Conservation (phyloP, 2,329 filamentous ascomycete genomes). For the Neopestalotiopsis sp. region DNA sequence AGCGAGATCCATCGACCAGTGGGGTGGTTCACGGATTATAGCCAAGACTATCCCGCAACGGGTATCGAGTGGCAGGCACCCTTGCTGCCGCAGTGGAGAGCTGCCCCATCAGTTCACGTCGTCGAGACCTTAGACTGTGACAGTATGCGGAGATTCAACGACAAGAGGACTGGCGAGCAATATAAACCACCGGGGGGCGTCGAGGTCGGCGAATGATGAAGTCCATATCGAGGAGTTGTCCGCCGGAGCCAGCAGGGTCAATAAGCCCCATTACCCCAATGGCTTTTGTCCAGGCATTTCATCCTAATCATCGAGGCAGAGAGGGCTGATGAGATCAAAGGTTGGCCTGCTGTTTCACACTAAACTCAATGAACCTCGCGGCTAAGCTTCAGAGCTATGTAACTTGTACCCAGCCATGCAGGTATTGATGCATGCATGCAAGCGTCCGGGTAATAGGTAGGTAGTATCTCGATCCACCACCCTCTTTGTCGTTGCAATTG, state of each 20-base stretch:
- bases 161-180: neutral
- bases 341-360: neutral
- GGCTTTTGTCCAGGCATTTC: neutral
- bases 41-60: neutral
- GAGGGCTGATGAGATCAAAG: neutral
- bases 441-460: neutral
- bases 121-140: neutral
- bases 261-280: neutral
- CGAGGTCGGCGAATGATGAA: neutral
- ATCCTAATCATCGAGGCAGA: neutral
- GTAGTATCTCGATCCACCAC: neutral
- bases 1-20: neutral
- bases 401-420: neutral
- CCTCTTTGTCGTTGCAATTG: neutral
- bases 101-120: neutral
- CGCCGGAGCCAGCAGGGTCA: neutral
- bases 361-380: neutral
- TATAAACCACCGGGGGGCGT: neutral
- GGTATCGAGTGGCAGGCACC: neutral
- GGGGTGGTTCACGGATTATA: neutral
- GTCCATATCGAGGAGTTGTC: neutral
- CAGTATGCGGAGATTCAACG: constrained; percentile 1
- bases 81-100: neutral
- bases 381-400: neutral
- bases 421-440: neutral